Evolutionary conservation across 768 basidiomycete genomes (phyloP).

Genomic region (Panaeolus papilionaceus): DNA sequence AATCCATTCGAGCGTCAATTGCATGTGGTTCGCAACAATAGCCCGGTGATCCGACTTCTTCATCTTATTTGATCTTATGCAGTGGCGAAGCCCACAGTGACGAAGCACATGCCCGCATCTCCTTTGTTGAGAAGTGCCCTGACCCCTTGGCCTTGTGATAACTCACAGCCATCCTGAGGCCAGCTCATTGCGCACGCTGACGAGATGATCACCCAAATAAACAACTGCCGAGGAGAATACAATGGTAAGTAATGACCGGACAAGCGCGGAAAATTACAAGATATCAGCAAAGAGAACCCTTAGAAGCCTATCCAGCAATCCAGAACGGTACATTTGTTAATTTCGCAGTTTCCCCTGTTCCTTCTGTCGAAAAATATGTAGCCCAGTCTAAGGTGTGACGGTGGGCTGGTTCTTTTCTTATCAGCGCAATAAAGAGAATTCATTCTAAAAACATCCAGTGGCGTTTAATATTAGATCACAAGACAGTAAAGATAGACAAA

Average conservation of each 20-base stretch:
- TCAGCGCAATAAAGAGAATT: not conserved
- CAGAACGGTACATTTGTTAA: not conserved
- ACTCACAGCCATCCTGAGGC: not conserved
- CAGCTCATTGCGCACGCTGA: not conserved
- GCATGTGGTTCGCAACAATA: not conserved
- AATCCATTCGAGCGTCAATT: constrained; percentile 11
- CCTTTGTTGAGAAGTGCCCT: not conserved
- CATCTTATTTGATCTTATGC: not conserved
- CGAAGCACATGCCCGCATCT: not conserved
- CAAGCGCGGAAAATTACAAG: not conserved
- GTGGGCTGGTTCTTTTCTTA: not conserved
- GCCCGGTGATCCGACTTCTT: not conserved
- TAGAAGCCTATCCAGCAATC: not conserved
- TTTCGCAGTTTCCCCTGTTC: not conserved
- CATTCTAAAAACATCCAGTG: not conserved
- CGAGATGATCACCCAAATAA: not conserved
- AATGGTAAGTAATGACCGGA: not conserved
- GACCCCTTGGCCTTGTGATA: not conserved
- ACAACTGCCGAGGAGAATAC: not conserved
- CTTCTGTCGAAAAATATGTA: not conserved
- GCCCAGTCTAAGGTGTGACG: not conserved
- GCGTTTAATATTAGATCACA: constrained; percentile 10
- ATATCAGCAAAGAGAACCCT: not conserved
- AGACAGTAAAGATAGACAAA: not conserved
- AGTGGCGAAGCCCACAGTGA: not conserved